These are phyloP conservation scores for Auriscalpium orientale DNA, from an alignment of 768 basidiomycete genomes.

Conservation along the genomic window DNA sequence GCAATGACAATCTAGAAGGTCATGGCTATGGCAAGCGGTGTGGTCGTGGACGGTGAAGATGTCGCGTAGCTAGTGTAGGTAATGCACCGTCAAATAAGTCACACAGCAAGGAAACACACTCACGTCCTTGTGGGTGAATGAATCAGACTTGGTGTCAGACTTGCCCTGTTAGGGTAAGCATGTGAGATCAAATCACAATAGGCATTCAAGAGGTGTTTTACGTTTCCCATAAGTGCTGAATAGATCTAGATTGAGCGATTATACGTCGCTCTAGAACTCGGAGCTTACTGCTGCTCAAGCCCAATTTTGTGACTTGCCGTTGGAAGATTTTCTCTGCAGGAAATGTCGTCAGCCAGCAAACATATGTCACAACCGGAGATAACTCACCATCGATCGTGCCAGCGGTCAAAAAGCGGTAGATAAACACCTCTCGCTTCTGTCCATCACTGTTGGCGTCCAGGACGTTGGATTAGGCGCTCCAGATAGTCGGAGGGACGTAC, in stretches of 20 bases:
- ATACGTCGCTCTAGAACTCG: conserved; percentile 15
- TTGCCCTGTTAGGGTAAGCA: conserved; percentile 23
- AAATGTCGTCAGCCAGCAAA: conserved; percentile 1
- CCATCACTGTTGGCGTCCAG: conserved; percentile 58
- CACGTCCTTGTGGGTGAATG: conserved; percentile 83
- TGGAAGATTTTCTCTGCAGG: conserved; percentile 81
- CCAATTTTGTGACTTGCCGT: conserved; percentile 90
- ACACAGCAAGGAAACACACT: conserved; percentile 19
- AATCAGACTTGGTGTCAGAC: conserved; percentile 66
- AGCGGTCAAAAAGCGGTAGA: conserved; percentile 79
- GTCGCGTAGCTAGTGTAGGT: conserved; percentile 61
- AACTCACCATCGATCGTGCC: conserved; percentile 80
- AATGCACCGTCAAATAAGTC: conserved; percentile 2
- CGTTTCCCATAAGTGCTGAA: conserved; percentile 67
- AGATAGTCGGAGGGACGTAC: conserved; percentile 31
- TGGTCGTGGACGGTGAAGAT: conserved; percentile 82
- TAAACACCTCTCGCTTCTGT: conserved; percentile 85
- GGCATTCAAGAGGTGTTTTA: conserved; percentile 24
- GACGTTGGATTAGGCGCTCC: neutral
- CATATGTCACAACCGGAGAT: neutral
- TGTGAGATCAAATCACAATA: conserved; percentile 6
- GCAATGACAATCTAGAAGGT: conserved; percentile 78
- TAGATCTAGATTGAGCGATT: conserved; percentile 1
- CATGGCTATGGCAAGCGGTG: conserved; percentile 87
- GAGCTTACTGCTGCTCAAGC: conserved; percentile 73